Percentiles rank a stretch among this genome's conserved stretches.
Conservation (phyloP, 208 protist species). For the Trypanosoma rangeli region DNA sequence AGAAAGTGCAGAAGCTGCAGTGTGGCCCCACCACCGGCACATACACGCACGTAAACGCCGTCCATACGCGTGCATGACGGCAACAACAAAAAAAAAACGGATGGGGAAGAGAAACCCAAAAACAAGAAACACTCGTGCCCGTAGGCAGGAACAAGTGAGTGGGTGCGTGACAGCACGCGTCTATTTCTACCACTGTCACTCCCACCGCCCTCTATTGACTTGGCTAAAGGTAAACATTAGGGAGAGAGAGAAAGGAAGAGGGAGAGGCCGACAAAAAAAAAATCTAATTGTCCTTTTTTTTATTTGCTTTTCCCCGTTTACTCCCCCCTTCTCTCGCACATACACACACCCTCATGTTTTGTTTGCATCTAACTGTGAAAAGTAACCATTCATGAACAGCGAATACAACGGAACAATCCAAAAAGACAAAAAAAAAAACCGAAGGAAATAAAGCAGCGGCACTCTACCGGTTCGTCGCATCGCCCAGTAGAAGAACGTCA, state of each 20-base stretch:
- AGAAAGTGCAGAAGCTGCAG: neutral
- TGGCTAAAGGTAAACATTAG: slow-evolving; percentile 3
- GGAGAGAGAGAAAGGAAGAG: slow-evolving; percentile 25
- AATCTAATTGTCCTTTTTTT: neutral
- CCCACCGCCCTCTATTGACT: neutral
- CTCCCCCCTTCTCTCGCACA: too few relatives aligned
- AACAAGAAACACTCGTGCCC: neutral
- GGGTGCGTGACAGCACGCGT: neutral
- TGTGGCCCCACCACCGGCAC: neutral
- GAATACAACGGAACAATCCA: neutral
- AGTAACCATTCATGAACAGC: neutral
- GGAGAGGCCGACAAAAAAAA: slow-evolving; percentile 3
- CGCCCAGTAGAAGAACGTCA: slow-evolving; percentile 44
- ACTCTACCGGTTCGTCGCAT: slow-evolving; percentile 63
- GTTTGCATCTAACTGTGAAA: slow-evolving; percentile 15
- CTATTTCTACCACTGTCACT: neutral
- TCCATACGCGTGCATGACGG: neutral
- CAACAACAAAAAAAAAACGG: neutral
- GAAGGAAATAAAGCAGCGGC: slow-evolving; percentile 5
- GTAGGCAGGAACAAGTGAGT: neutral
- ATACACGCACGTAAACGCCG: neutral
- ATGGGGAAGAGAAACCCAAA: neutral
- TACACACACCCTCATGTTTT: slow-evolving; percentile 10
- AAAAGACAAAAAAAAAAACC: slow-evolving; percentile 10
- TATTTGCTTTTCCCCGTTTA: slow-evolving; percentile 4